Conservation (phyloP, 2,329 filamentous ascomycete species). For the Gyromitra esculenta region DNA sequence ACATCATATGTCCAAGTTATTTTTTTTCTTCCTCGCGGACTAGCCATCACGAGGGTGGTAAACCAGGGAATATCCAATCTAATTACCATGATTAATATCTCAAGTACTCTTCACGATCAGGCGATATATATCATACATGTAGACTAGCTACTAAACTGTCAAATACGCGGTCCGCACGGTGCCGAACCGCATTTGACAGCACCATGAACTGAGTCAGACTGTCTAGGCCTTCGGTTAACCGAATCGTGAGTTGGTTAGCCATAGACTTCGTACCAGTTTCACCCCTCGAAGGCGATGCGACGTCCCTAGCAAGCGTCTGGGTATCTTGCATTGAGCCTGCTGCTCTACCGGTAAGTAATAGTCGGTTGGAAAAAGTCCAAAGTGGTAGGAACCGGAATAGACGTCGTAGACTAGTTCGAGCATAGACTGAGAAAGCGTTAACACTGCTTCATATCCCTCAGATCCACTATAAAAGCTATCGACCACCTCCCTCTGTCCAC, state of each 20-base stretch:
- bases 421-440: not conserved
- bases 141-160: not conserved
- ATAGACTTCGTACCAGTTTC: not conserved
- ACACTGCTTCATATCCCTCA: not conserved
- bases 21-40: too few relatives aligned
- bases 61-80: not conserved
- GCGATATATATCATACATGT: not conserved
- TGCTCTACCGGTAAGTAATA: not conserved
- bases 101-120: not conserved
- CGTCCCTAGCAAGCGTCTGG: not conserved
- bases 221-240: not conserved
- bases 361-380: not conserved
- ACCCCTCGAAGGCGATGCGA: too few relatives aligned
- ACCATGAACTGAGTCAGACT: not conserved
- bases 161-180: not conserved
- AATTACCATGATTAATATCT: not conserved
- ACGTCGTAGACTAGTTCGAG: not conserved
- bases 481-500: too few relatives aligned
- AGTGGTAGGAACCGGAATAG: not conserved
- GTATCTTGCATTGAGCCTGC: not conserved
- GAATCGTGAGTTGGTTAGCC: not conserved
- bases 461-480: not conserved
- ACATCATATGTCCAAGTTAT: too few relatives aligned
- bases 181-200: not conserved
- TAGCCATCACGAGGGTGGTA: not conserved